These are phyloP conservation scores for Elsinoe batatas DNA, from an alignment of 2,329 filamentous ascomycete species.

Conservation along the genomic window DNA sequence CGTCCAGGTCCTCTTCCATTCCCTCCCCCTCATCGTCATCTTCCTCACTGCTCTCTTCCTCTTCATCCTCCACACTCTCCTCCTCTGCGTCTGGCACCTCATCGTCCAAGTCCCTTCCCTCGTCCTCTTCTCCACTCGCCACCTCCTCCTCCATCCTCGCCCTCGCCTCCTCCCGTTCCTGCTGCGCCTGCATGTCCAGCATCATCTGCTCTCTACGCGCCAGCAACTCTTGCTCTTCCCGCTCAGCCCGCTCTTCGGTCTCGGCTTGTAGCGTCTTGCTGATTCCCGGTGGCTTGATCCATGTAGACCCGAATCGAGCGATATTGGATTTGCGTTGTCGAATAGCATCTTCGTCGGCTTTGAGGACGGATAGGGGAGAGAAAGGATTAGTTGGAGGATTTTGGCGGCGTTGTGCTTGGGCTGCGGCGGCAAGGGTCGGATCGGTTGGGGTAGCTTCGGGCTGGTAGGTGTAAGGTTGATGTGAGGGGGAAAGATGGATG, in stretches of 20 bases:
- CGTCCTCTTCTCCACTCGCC: conserved; percentile 27
- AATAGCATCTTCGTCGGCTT: conserved; percentile 66
- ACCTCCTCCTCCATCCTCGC: conserved; percentile 28
- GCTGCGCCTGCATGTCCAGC: conserved; percentile 57
- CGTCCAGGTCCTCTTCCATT: conserved; percentile 54
- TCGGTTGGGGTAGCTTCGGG: neutral
- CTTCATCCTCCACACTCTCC: conserved; percentile 38
- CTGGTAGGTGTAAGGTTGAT: conserved; percentile 2
- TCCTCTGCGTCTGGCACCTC: conserved; percentile 48
- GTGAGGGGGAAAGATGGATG: conserved; percentile 10
- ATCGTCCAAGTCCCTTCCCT: conserved; percentile 55
- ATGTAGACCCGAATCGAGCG: conserved; percentile 74
- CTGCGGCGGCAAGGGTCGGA: neutral
- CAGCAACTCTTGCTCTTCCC: conserved; percentile 72
- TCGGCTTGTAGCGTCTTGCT: conserved; percentile 82
- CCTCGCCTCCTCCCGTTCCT: conserved; percentile 48
- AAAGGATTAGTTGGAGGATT: conserved; percentile 32
- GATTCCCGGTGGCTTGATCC: conserved; percentile 84
- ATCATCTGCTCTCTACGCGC: conserved; percentile 60
- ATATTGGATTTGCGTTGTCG: conserved; percentile 71
- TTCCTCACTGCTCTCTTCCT: conserved; percentile 60
- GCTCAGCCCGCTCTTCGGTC: conserved; percentile 80
- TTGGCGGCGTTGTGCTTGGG: conserved; percentile 19
- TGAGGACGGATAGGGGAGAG: conserved; percentile 58
- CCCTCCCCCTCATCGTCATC: conserved; percentile 37